Evolutionary conservation across 305 asterid genomes (phyloP).

Genomic region (Withania somnifera): DNA sequence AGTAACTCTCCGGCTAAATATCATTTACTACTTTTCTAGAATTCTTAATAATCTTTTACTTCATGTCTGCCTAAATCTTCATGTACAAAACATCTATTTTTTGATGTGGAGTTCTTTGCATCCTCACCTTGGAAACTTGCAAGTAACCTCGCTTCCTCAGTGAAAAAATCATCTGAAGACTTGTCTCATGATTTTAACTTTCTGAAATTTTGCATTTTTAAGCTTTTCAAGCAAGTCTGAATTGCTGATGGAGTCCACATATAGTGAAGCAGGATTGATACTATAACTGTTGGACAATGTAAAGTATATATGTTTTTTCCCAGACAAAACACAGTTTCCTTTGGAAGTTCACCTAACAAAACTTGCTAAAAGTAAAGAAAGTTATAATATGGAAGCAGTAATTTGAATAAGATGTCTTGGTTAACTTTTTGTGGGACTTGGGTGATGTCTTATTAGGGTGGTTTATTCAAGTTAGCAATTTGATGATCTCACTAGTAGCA

Average conservation of each 20-base stretch:
- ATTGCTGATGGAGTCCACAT: too few relatives aligned
- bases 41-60: background rate
- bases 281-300: background rate
- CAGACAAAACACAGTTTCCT: background rate
- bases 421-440: background rate
- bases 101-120: background rate
- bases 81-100: background rate
- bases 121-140: background rate
- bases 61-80: background rate
- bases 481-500: background rate
- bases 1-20: conserved; percentile 1
- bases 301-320: background rate
- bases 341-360: too few relatives aligned
- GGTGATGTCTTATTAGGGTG: background rate
- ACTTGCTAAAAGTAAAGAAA: too few relatives aligned
- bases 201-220: too few relatives aligned
- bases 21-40: background rate
- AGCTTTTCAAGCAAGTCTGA: too few relatives aligned
- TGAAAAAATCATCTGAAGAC: too few relatives aligned
- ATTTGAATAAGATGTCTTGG: background rate
- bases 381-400: too few relatives aligned
- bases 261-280: background rate
- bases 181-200: too few relatives aligned
- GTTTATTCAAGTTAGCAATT: background rate
- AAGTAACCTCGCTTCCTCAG: too few relatives aligned